These are phyloP conservation scores for Ustilago xerochloae DNA, from an alignment of 1,284 basidiomycete genomes.

Conservation along the genomic window DNA sequence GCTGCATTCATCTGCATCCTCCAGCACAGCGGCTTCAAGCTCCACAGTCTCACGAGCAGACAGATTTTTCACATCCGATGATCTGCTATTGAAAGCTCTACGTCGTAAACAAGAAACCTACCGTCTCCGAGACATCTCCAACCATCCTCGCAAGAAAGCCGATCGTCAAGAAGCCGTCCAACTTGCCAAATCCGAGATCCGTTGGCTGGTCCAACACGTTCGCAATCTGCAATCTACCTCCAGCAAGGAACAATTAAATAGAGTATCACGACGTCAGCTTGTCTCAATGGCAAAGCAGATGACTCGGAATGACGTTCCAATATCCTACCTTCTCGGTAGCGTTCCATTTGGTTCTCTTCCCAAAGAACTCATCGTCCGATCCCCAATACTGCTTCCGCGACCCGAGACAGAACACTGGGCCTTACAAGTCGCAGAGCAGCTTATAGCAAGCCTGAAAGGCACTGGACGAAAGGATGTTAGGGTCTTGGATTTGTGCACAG, in stretches of 20 bases:
- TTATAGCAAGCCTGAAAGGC: background rate
- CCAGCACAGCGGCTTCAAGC: background rate
- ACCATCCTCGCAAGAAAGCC: slow-evolving; percentile 13
- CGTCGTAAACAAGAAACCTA: slow-evolving; percentile 30
- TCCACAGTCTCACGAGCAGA: background rate
- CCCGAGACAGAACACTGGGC: slow-evolving; percentile 49
- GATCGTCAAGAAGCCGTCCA: slow-evolving; percentile 20
- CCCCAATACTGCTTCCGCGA: slow-evolving; percentile 28
- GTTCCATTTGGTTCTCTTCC: slow-evolving; percentile 30
- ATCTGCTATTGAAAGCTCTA: slow-evolving; percentile 12
- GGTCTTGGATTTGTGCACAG: slow-evolving; percentile 36
- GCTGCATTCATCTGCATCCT: background rate
- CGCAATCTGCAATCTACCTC: slow-evolving; percentile 4
- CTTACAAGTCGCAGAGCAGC: background rate
- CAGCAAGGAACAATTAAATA: background rate
- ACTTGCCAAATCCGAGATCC: slow-evolving; percentile 32
- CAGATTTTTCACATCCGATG: slow-evolving; percentile 24
- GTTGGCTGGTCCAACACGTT: slow-evolving; percentile 37
- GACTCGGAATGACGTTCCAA: slow-evolving; percentile 23
- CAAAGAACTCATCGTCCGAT: slow-evolving; percentile 25
- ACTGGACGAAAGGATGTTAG: background rate
- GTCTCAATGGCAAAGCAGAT: slow-evolving; percentile 21
- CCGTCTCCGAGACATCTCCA: slow-evolving; percentile 7
- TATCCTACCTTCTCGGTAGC: slow-evolving; percentile 38
- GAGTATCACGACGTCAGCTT: slow-evolving; percentile 16